phyloP scores from a whole-genome alignment of 1,284 basidiomycete species.

The Leccinum pachyderme region DNA sequence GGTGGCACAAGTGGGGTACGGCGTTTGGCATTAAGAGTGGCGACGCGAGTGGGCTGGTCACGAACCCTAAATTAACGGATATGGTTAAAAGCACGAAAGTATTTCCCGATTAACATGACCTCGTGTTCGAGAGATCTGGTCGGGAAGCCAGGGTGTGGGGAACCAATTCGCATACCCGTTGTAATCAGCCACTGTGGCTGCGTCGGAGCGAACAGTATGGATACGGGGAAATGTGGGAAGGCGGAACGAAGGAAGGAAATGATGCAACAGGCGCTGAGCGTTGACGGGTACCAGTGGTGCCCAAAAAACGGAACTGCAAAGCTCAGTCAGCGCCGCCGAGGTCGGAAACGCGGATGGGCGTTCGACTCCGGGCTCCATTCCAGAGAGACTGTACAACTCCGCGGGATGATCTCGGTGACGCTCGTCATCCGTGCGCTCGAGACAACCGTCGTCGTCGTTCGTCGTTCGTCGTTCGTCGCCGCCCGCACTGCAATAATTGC shows the following conservation, averaged over 20 bases:
- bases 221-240: slow-evolving; percentile 5
- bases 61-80: slow-evolving; percentile 37
- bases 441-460: background rate
- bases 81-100: slow-evolving; percentile 22
- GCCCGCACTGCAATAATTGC: background rate
- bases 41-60: slow-evolving; percentile 10
- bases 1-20: slow-evolving; percentile 23
- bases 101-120: slow-evolving; percentile 28
- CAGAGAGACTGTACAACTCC: slow-evolving; percentile 10
- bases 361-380: slow-evolving; percentile 8
- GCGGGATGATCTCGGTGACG: slow-evolving; percentile 8
- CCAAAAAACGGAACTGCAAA: background rate
- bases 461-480: background rate
- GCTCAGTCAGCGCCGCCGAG: slow-evolving; percentile 21
- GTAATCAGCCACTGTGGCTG: slow-evolving; percentile 22
- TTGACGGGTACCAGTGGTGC: background rate
- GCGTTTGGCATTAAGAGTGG: slow-evolving; percentile 24
- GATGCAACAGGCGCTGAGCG: slow-evolving; percentile 3
- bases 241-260: slow-evolving; percentile 10
- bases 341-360: slow-evolving; percentile 22
- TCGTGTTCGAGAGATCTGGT: slow-evolving; percentile 25
- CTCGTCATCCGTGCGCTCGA: background rate
- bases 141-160: slow-evolving; percentile 13
- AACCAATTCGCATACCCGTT: slow-evolving; percentile 9
- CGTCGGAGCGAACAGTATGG: slow-evolving; percentile 19